Conservation (phyloP, 352 stramenopile species). For the Pythium insidiosum region DNA sequence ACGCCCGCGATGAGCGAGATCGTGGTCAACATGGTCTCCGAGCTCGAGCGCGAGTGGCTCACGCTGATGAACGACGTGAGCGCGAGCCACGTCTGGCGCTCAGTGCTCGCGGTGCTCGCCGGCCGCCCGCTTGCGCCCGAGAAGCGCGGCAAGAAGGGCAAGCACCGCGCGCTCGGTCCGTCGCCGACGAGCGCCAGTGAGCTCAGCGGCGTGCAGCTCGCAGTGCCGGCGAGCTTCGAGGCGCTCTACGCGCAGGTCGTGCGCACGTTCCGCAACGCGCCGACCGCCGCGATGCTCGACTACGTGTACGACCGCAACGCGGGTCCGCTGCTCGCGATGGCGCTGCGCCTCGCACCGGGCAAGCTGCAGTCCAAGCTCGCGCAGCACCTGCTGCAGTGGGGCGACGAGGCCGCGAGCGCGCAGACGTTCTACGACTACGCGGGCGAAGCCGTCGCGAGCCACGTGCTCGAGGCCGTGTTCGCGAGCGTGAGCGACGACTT, state of each 20-base stretch:
- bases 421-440: conserved; percentile 62
- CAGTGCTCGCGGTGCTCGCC: conserved; percentile 53
- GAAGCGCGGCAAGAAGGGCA: conserved; percentile 78
- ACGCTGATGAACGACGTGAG: conserved; percentile 84
- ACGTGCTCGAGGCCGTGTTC: conserved; percentile 68
- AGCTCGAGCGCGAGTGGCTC: conserved; percentile 75
- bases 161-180: no score
- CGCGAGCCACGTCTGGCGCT: conserved; percentile 75
- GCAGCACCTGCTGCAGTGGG: conserved; percentile 63
- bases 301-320: conserved; percentile 71
- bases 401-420: conserved; percentile 38
- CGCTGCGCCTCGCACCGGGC: conserved; percentile 44
- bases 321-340: conserved; percentile 55
- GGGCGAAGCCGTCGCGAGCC: conserved; percentile 64
- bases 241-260: conserved; percentile 56
- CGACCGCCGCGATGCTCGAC: conserved; percentile 37
- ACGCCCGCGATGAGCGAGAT: conserved; percentile 56
- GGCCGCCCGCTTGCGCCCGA: conserved; percentile 58
- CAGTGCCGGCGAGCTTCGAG: conserved; percentile 37
- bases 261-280: conserved; percentile 16
- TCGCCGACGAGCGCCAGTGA: conserved; percentile 51
- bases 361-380: conserved; percentile 42
- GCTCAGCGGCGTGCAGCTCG: conserved; percentile 22
- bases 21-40: conserved; percentile 66
- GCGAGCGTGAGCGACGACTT: conserved; percentile 48